Evolutionary conservation across 2,329 filamentous ascomycete genomes (phyloP).

Genomic region (Paraphaeosphaeria sporulosa): DNA sequence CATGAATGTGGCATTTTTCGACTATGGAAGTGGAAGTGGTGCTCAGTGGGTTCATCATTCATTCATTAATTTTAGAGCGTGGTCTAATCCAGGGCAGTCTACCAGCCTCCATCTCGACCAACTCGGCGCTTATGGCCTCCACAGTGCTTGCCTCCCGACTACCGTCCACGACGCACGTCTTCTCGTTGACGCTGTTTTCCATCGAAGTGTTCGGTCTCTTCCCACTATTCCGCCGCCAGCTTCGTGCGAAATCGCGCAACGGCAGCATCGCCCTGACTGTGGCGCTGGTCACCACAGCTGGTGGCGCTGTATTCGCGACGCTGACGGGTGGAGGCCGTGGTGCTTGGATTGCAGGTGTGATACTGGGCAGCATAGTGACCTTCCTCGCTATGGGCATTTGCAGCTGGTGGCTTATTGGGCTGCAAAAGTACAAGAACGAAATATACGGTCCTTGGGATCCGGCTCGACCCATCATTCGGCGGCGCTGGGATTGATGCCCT

Average conservation of each 20-base stretch:
- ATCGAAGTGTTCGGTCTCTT: constrained; percentile 98
- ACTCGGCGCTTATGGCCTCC: constrained; percentile 94
- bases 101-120: constrained; percentile 83
- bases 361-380: constrained; percentile 77
- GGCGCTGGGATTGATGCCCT: constrained; percentile 59
- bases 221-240: constrained; percentile 92
- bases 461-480: constrained; percentile 84
- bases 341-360: constrained; percentile 72
- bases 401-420: constrained; percentile 95
- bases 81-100: constrained; percentile 58
- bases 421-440: constrained; percentile 99
- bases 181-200: constrained; percentile 91
- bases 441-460: constrained; percentile 98
- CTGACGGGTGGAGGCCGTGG: constrained; percentile 62
- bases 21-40: constrained; percentile 79
- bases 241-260: constrained; percentile 80
- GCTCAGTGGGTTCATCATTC: constrained; percentile 52
- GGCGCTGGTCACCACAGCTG: constrained; percentile 78
- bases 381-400: constrained; percentile 87
- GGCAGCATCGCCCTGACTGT: constrained; percentile 82
- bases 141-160: constrained; percentile 92
- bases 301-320: constrained; percentile 75
- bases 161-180: constrained; percentile 90
- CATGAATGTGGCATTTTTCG: constrained; percentile 98
- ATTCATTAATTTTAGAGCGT: constrained; percentile 13